Conservation (phyloP, 2,329 filamentous ascomycete species). For the Colletotrichum cereale region DNA sequence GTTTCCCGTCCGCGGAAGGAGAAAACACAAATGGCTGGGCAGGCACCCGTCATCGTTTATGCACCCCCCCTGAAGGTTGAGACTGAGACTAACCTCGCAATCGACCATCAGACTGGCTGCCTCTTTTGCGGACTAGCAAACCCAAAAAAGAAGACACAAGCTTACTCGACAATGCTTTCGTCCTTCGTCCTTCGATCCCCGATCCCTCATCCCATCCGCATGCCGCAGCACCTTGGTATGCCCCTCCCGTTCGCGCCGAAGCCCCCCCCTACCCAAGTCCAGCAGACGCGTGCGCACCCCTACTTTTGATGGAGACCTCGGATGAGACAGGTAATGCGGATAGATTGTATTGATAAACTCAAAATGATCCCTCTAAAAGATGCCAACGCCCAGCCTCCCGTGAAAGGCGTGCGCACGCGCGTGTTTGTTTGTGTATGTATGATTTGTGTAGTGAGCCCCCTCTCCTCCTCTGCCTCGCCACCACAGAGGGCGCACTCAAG, state of each 20-base stretch:
- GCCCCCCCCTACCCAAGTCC: not conserved
- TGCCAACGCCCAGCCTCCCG: not conserved
- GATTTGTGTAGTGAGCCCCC: not conserved
- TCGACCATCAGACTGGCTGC: not conserved
- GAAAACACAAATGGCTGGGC: not conserved
- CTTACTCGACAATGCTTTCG: too few species aligned
- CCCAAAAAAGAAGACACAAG: not conserved
- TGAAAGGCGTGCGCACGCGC: not conserved
- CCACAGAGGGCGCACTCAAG: not conserved
- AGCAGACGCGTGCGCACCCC: not conserved
- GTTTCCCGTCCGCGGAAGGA: not conserved
- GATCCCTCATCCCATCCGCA: not conserved
- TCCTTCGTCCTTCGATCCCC: not conserved
- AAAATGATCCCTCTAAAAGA: not conserved
- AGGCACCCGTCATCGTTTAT: not conserved
- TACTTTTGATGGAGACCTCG: not conserved
- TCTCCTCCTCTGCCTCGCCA: not conserved
- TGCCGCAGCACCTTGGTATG: not conserved
- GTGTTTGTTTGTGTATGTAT: constrained; percentile 2
- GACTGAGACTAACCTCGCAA: not conserved
- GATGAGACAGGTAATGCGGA: not conserved
- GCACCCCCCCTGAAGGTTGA: not conserved
- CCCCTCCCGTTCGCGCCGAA: not conserved
- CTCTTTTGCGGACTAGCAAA: not conserved
- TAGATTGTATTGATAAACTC: not conserved